Conservation (phyloP, 352 stramenopile species). For the Globisporangium uncinulatum region DNA sequence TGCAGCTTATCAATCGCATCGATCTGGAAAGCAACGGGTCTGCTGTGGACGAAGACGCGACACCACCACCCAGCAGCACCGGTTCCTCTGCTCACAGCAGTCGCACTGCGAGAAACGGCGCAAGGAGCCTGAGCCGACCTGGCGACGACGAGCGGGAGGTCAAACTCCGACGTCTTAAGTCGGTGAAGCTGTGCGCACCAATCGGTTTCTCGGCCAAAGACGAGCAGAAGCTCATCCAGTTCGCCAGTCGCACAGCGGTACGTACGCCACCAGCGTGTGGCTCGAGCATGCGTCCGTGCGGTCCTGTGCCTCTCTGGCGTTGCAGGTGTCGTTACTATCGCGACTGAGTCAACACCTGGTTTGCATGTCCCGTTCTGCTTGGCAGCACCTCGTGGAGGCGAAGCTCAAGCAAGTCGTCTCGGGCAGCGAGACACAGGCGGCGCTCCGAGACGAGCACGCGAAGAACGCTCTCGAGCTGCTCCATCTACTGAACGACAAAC, state of each 20-base stretch:
- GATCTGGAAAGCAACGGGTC: conserved; percentile 17
- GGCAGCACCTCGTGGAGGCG: conserved; percentile 42
- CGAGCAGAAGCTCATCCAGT: conserved; percentile 60
- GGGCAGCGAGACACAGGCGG: conserved; percentile 27
- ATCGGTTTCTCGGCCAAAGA: conserved; percentile 53
- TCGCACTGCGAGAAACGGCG: too few relatives aligned
- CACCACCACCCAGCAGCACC: background rate
- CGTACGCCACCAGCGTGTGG: background rate
- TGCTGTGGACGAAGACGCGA: conserved; percentile 1
- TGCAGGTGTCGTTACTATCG: background rate
- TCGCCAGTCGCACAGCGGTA: conserved; percentile 50
- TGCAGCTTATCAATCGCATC: conserved; percentile 48
- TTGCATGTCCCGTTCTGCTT: background rate
- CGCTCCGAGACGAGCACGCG: conserved; percentile 37
- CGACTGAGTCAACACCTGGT: background rate
- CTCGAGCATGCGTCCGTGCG: too few relatives aligned
- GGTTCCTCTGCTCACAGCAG: background rate
- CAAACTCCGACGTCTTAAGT: conserved; percentile 26
- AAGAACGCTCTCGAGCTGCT: conserved; percentile 50
- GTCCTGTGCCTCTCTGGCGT: background rate
- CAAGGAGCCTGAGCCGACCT: background rate
- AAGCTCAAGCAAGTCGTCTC: conserved; percentile 33
- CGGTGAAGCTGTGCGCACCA: conserved; percentile 17
- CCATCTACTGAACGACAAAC: conserved; percentile 46
- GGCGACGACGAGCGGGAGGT: conserved; percentile 34